phyloP scores from a whole-genome alignment of 257 asterid genomes.

The Avicennia marina region DNA sequence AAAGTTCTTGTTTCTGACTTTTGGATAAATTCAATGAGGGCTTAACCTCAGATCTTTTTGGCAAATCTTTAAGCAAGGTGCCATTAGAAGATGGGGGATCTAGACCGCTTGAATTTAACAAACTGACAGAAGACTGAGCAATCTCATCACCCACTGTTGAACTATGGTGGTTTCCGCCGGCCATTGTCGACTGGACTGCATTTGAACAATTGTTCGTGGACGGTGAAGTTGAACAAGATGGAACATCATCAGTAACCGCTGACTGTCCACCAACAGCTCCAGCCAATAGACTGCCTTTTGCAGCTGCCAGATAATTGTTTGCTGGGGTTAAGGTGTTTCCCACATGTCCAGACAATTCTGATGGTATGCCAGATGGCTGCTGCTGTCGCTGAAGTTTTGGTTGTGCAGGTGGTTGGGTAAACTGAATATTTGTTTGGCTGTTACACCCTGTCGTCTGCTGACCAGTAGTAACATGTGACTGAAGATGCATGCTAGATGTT shows the following conservation, averaged over 20 bases:
- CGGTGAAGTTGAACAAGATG: conserved; percentile 86
- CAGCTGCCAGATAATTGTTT: conserved; percentile 40
- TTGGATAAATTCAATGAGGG: conserved; percentile 51
- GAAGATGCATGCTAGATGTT: conserved; percentile 20
- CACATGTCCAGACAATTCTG: conserved; percentile 38
- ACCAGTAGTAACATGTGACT: background rate
- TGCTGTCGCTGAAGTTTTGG: conserved; percentile 42
- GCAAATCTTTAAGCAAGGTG: conserved; percentile 43
- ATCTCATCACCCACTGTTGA: conserved; percentile 41
- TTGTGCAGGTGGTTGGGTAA: conserved; percentile 36
- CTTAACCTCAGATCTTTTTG: conserved; percentile 42
- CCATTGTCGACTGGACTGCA: conserved; percentile 35
- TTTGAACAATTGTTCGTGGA: conserved; percentile 62
- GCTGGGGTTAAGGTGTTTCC: conserved; percentile 33
- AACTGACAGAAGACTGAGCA: conserved; percentile 39
- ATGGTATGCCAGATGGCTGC: conserved; percentile 33
- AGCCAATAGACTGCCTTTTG: conserved; percentile 33
- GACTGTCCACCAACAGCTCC: conserved; percentile 54
- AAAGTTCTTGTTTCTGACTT: conserved; percentile 54
- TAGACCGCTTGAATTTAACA: conserved; percentile 40
- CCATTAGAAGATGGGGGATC: conserved; percentile 48
- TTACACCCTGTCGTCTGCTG: conserved; percentile 39
- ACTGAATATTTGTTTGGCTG: conserved; percentile 46
- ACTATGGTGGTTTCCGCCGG: conserved; percentile 29
- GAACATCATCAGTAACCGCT: conserved; percentile 68